Evolutionary conservation across 2,329 filamentous ascomycete genomes (phyloP).

Genomic region (Arthroderma sp.): DNA sequence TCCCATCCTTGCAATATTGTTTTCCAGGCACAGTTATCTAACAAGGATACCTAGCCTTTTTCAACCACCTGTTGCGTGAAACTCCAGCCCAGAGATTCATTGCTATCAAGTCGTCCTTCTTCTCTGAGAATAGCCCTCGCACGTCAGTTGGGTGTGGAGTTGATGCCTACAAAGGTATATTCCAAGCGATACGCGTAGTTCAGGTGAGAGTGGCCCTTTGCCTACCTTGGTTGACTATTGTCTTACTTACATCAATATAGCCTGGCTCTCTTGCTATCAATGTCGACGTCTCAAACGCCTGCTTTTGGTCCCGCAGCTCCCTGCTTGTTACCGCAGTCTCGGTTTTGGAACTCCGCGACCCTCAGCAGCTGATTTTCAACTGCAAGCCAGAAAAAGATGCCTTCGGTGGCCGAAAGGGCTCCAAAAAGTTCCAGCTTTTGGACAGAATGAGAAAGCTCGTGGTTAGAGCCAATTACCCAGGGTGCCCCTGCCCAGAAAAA

Average conservation of each 20-base stretch:
- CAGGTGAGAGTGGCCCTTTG: constrained; percentile 34
- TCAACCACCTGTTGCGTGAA: constrained; percentile 80
- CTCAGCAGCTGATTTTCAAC: constrained; percentile 21
- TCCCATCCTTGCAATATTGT: constrained; percentile 9
- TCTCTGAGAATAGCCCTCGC: constrained; percentile 43
- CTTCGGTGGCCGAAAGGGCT: constrained; percentile 18
- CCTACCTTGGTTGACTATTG: constrained; percentile 9
- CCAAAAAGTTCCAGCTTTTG: constrained; percentile 19
- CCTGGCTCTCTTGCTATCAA: constrained; percentile 64
- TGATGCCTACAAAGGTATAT: constrained; percentile 78
- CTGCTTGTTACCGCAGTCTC: constrained; percentile 27
- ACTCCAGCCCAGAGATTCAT: constrained; percentile 56
- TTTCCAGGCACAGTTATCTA: neutral
- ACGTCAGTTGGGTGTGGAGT: constrained; percentile 51
- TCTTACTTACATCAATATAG: constrained; percentile 22
- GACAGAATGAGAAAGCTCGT: constrained; percentile 26
- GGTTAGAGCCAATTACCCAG: constrained; percentile 29
- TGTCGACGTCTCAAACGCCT: constrained; percentile 80
- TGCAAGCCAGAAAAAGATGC: constrained; percentile 18
- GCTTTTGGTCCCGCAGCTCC: constrained; percentile 58
- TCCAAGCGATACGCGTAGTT: constrained; percentile 69
- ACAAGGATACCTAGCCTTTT: constrained; percentile 45
- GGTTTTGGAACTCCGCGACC: constrained; percentile 23
- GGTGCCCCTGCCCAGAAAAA: constrained; percentile 25
- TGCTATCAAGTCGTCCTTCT: constrained; percentile 73